phyloP scores from a whole-genome alignment of 495 filamentous ascomycete species.

The Neurospora sp. region DNA sequence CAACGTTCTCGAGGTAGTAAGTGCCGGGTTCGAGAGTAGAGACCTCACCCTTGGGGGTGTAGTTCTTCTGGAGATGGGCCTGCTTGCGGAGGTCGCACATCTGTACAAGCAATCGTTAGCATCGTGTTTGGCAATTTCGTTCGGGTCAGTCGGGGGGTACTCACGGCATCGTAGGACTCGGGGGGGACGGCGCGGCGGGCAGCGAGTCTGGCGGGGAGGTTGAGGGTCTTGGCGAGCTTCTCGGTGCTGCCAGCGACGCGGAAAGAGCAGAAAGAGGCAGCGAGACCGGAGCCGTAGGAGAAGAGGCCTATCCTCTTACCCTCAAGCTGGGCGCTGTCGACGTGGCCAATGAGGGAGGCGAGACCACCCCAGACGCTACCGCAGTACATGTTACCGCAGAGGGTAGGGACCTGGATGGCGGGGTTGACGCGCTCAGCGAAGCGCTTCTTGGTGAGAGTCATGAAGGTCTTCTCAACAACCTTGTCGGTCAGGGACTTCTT shows the following conservation, averaged over 20 bases:
- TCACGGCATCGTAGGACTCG: conserved; percentile 76
- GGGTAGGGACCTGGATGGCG: conserved; percentile 73
- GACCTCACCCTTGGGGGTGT: conserved; percentile 63
- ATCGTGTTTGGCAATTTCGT: background rate
- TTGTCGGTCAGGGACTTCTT: conserved; percentile 80
- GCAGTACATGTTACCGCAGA: conserved; percentile 99
- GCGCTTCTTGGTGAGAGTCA: conserved; percentile 90
- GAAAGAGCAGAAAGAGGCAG: conserved; percentile 80
- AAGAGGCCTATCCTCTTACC: conserved; percentile 88
- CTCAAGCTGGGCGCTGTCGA: conserved; percentile 54
- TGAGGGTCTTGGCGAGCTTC: conserved; percentile 63
- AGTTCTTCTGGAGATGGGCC: conserved; percentile 89
- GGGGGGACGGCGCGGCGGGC: conserved; percentile 58
- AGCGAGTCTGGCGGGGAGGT: conserved; percentile 68
- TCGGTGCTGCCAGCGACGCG: conserved; percentile 71
- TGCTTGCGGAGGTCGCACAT: conserved; percentile 92
- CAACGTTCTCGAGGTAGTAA: conserved; percentile 84
- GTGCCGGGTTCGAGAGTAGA: conserved; percentile 67
- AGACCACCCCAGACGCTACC: conserved; percentile 87
- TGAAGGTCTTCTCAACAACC: conserved; percentile 89
- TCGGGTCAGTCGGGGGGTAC: conserved; percentile 13
- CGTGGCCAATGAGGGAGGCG: conserved; percentile 62
- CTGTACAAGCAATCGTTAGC: conserved; percentile 29
- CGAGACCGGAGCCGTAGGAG: conserved; percentile 90
- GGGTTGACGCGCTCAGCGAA: conserved; percentile 84